These are phyloP conservation scores for Exophiala spinifera DNA, from an alignment of 2,329 filamentous ascomycete genomes.

Conservation along the genomic window DNA sequence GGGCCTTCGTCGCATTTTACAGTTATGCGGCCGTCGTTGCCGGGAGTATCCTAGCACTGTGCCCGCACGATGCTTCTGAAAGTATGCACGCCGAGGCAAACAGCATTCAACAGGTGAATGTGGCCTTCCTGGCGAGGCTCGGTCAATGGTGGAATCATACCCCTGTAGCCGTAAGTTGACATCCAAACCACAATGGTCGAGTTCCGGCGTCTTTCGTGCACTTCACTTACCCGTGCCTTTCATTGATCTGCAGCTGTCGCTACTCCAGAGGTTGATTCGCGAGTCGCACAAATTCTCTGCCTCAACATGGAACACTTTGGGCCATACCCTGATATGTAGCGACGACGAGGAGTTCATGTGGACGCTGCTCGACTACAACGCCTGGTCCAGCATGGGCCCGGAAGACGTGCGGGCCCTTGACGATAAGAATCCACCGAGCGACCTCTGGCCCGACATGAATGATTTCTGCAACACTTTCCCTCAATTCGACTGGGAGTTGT, in stretches of 20 bases:
- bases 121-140: neutral
- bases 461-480: neutral
- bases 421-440: neutral
- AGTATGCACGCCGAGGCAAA: neutral
- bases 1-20: neutral
- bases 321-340: neutral
- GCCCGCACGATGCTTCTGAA: neutral
- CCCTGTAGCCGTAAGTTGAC: neutral
- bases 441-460: neutral
- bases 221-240: neutral
- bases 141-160: neutral
- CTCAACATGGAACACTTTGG: neutral
- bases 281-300: neutral
- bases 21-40: conserved; percentile 1
- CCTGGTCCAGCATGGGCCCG: neutral
- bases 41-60: neutral
- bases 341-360: neutral
- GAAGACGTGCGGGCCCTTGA: neutral
- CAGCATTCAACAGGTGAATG: neutral
- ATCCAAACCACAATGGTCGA: no score
- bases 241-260: neutral
- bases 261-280: neutral
- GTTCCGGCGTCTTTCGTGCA: neutral
- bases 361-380: neutral
- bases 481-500: neutral